phyloP scores from a whole-genome alignment of 1,139 yeast genomes.

The Suhomyces kunorum region DNA sequence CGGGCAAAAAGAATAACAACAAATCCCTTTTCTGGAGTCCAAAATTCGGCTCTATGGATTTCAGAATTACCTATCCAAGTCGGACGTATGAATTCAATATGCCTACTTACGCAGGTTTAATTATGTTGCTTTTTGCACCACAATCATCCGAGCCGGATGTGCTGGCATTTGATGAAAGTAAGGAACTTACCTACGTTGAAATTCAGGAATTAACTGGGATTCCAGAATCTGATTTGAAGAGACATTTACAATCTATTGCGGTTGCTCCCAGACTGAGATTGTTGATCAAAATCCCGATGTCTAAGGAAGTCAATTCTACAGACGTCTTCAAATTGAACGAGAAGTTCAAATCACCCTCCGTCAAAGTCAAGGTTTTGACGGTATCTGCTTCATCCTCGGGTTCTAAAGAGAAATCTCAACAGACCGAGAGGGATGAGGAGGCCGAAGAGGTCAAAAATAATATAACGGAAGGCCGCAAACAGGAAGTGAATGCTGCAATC shows the following conservation, averaged over 20 bases:
- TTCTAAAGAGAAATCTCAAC: conserved; percentile 29
- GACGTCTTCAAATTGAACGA: conserved; percentile 73
- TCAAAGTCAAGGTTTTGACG: conserved; percentile 76
- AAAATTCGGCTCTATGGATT: conserved; percentile 77
- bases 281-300: conserved; percentile 70
- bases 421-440: conserved; percentile 42
- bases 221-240: conserved; percentile 67
- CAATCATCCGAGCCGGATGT: conserved; percentile 48
- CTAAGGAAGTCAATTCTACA: conserved; percentile 62
- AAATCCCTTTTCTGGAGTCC: conserved; percentile 83
- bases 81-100: conserved; percentile 77
- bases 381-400: conserved; percentile 43
- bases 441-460: conserved; percentile 36
- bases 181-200: conserved; percentile 52
- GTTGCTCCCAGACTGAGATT: conserved; percentile 82
- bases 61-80: conserved; percentile 64
- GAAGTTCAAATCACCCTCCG: conserved; percentile 68
- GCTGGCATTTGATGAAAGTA: conserved; percentile 46
- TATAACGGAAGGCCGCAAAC: conserved; percentile 48
- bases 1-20: conserved; percentile 66
- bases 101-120: conserved; percentile 78
- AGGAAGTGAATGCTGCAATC: conserved; percentile 82
- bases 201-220: conserved; percentile 69
- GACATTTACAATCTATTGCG: conserved; percentile 82
- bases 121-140: conserved; percentile 71